phyloP scores from a whole-genome alignment of 2,329 filamentous ascomycete genomes.

The Sporothrix protearum region DNA sequence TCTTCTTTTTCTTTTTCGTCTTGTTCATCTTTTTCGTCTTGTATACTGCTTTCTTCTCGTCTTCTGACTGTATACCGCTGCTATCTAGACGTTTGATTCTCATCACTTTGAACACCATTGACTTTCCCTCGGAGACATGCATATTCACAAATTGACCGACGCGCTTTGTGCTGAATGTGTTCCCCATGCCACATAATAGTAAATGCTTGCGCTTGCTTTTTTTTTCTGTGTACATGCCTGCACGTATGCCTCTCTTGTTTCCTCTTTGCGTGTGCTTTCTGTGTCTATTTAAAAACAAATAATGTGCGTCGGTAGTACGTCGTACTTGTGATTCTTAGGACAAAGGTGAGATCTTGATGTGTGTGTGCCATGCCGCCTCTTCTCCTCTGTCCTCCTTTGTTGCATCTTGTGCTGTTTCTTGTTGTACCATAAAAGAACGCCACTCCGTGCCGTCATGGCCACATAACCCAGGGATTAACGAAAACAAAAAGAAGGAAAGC shows the following conservation, averaged over 20 bases:
- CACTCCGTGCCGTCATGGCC: neutral
- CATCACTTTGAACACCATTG: neutral
- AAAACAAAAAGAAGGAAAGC: neutral
- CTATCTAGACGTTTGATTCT: neutral
- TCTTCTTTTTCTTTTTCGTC: neutral
- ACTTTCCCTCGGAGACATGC: neutral
- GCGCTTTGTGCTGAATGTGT: neutral
- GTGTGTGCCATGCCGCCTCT: neutral
- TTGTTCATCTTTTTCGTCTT: neutral
- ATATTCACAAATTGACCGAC: neutral
- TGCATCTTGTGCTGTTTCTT: neutral
- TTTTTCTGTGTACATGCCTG: neutral
- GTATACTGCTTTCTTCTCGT: neutral
- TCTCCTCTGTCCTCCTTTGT: neutral
- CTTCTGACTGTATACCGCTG: neutral
- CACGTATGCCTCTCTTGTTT: neutral
- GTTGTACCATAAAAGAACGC: neutral
- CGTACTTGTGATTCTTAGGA: neutral
- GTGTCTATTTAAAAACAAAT: neutral
- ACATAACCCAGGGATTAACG: neutral
- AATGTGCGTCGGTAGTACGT: neutral
- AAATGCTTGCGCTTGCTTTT: neutral
- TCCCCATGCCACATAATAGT: neutral
- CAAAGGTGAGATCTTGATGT: slow-evolving; percentile 3
- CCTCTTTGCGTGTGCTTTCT: neutral